Evolutionary conservation across 2,329 filamentous ascomycete genomes (phyloP).

Genomic region (Colletotrichum graminicola): DNA sequence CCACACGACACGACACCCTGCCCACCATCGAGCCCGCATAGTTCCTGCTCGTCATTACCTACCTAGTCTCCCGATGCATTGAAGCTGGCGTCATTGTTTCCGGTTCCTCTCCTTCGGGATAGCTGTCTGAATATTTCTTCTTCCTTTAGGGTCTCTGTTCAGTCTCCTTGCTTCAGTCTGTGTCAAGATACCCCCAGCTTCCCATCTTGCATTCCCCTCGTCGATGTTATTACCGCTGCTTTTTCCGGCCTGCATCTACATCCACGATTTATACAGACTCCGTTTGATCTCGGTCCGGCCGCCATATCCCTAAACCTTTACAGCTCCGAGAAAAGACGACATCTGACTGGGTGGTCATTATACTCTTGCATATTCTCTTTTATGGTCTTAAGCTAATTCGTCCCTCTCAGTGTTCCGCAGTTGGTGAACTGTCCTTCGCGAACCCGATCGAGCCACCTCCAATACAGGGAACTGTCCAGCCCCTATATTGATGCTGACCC

Average conservation of each 20-base stretch:
- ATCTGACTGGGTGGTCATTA: background rate
- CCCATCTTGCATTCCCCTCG: background rate
- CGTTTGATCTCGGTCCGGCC: slow-evolving; percentile 1
- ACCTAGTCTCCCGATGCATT: slow-evolving; percentile 26
- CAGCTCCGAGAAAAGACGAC: background rate
- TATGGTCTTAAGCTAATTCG: background rate
- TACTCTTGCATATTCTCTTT: background rate
- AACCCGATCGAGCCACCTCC: background rate
- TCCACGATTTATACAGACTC: slow-evolving; percentile 1
- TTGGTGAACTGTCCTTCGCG: background rate
- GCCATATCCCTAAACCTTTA: background rate
- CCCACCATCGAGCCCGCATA: slow-evolving; percentile 31
- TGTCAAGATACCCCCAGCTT: slow-evolving; percentile 31
- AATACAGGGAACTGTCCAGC: background rate
- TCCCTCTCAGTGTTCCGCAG: background rate
- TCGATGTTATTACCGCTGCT: slow-evolving; percentile 1
- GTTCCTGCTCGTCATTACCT: slow-evolving; percentile 10
- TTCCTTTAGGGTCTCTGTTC: background rate
- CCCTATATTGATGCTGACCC: background rate
- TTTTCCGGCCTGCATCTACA: background rate
- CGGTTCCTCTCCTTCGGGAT: background rate
- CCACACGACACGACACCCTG: slow-evolving; percentile 19
- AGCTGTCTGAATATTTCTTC: slow-evolving; percentile 13
- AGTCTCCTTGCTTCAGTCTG: slow-evolving; percentile 1
- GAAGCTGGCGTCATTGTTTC: slow-evolving; percentile 35